Evolutionary conservation across 805 yeast species (phyloP).

Genomic region (Starmera caribaea): DNA sequence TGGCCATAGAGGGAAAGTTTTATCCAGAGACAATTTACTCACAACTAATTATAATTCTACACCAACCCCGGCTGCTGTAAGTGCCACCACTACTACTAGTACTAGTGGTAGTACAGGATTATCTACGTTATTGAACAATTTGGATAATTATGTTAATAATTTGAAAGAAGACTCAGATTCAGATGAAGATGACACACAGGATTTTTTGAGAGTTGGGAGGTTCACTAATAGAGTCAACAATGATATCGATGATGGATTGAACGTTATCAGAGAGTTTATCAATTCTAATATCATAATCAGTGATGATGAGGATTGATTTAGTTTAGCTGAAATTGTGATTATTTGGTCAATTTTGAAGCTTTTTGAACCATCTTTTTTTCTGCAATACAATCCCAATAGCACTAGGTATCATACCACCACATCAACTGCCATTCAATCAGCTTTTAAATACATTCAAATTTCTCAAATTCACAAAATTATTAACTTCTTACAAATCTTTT

Average conservation of each 20-base stretch:
- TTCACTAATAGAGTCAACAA: not conserved
- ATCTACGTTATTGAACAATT: constrained; percentile 11
- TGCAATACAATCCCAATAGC: too few relatives aligned
- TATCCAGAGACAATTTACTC: constrained; percentile 13
- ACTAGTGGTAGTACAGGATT: not conserved
- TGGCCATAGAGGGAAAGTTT: constrained; percentile 13
- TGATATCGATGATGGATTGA: not conserved
- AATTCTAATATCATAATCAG: not conserved
- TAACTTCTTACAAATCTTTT: too few relatives aligned
- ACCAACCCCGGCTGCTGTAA: too few relatives aligned
- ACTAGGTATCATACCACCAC: too few relatives aligned
- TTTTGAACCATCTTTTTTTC: too few relatives aligned
- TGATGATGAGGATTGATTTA: constrained; percentile 3
- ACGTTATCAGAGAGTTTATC: not conserved
- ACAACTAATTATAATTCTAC: constrained; percentile 18
- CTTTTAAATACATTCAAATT: too few relatives aligned
- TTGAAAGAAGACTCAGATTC: constrained; percentile 11
- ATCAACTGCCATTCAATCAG: too few relatives aligned
- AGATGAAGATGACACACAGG: constrained; percentile 13
- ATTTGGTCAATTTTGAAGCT: too few relatives aligned
- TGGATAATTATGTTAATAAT: constrained; percentile 17
- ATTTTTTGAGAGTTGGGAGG: constrained; percentile 10
- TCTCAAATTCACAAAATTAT: too few relatives aligned
- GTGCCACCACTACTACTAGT: too few relatives aligned
- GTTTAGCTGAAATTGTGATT: too few relatives aligned